phyloP scores from a whole-genome alignment of 192 early-diverging fungal genomes.

The Umbelopsis isabellina region DNA sequence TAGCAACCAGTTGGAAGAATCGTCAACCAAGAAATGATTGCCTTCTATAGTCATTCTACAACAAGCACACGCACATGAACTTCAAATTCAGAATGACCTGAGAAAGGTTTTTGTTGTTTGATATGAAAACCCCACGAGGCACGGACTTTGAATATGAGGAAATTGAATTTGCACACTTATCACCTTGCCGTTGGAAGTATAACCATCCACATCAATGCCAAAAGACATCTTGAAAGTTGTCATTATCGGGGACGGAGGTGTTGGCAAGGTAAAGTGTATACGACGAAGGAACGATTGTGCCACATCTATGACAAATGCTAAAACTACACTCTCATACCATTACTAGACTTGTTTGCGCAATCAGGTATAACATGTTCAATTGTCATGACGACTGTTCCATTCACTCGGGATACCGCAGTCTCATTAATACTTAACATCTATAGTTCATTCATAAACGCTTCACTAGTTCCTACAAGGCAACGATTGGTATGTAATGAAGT shows the following conservation, averaged over 20 bases:
- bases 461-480: constrained; percentile 96
- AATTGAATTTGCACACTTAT: background rate
- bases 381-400: background rate
- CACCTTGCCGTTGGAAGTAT: too few species aligned
- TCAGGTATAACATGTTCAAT: constrained; percentile 24
- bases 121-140: background rate
- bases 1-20: constrained; percentile 67
- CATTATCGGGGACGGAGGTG: constrained; percentile 58
- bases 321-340: background rate
- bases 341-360: constrained; percentile 42
- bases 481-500: constrained; percentile 68
- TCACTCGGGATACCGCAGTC: background rate
- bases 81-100: background rate
- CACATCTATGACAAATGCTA: background rate
- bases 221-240: constrained; percentile 59
- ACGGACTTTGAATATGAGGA: constrained; percentile 5
- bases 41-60: background rate
- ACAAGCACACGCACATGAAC: too few species aligned
- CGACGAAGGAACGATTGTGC: background rate
- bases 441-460: constrained; percentile 93
- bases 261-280: constrained; percentile 50
- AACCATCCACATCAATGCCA: constrained; percentile 34
- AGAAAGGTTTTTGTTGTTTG: background rate
- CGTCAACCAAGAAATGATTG: background rate
- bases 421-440: background rate